A percentile compares a stretch with the other conserved stretches of the same genome.
Conservation (phyloP, 2,329 filamentous ascomycete genomes). For the Ambrosiella beaveri region DNA sequence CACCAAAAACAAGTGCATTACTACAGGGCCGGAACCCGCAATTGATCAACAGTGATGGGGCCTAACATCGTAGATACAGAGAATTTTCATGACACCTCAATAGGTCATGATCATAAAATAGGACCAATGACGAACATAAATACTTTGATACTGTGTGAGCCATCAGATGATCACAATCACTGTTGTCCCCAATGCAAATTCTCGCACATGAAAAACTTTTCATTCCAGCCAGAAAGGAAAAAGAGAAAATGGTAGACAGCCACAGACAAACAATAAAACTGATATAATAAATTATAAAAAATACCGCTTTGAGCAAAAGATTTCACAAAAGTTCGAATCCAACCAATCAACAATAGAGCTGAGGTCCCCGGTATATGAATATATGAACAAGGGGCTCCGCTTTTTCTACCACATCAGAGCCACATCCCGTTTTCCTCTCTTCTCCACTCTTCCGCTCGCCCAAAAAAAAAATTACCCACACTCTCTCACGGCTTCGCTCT, state of each 20-base stretch:
- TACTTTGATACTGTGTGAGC: too few species aligned
- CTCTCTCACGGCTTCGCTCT: background rate
- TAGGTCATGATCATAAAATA: too few species aligned
- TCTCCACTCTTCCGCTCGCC: slow-evolving; percentile 11
- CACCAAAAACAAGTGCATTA: background rate
- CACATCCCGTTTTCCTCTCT: slow-evolving; percentile 10
- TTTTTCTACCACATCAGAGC: slow-evolving; percentile 7
- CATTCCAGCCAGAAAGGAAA: background rate
- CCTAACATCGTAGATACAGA: background rate
- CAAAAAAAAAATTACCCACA: slow-evolving; percentile 8
- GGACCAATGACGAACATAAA: too few species aligned
- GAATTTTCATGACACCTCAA: too few species aligned
- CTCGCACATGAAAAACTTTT: background rate
- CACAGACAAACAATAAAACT: background rate
- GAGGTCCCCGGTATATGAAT: slow-evolving; percentile 1
- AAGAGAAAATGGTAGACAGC: background rate
- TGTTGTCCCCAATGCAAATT: background rate
- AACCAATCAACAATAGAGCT: background rate
- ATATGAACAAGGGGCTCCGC: background rate
- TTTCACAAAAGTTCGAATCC: background rate
- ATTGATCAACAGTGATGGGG: background rate
- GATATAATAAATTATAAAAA: background rate
- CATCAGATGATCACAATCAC: too few species aligned
- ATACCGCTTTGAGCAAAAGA: background rate
- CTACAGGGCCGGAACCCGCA: background rate